Conservation (phyloP, 208 protist species). For the Borovskyia barvae region DNA sequence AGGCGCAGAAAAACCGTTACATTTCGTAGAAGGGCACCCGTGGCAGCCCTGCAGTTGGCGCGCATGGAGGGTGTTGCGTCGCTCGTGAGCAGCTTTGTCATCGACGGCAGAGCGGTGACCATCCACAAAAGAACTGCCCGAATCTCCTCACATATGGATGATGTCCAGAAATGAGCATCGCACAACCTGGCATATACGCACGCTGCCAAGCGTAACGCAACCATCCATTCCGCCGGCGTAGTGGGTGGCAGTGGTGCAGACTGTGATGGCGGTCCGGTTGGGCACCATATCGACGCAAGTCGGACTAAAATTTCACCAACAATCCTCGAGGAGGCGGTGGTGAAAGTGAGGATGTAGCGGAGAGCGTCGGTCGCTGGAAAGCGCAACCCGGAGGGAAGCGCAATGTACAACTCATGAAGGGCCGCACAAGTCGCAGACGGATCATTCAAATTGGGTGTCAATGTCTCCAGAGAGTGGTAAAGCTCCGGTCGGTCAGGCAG, state of each 20-base stretch:
- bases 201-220: conserved; percentile 19
- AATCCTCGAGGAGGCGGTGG: background rate
- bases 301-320: background rate
- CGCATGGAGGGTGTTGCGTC: conserved; percentile 9
- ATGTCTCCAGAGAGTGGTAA: conserved; percentile 4
- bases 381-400: conserved; percentile 23
- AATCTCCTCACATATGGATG: background rate
- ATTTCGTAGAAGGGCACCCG: conserved; percentile 21
- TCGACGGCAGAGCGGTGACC: background rate
- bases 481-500: conserved; percentile 7
- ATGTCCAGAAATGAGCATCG: background rate
- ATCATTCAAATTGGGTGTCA: background rate
- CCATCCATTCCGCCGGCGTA: conserved; percentile 21
- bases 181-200: conserved; percentile 13
- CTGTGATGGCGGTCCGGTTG: background rate
- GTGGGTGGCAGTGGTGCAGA: conserved; percentile 11
- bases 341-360: conserved; percentile 20
- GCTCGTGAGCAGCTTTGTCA: conserved; percentile 15
- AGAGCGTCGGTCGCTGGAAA: conserved; percentile 37
- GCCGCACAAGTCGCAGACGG: conserved; percentile 2
- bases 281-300: conserved; percentile 2
- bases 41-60: conserved; percentile 12
- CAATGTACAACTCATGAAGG: conserved; percentile 14
- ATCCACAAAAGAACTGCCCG: conserved; percentile 19
- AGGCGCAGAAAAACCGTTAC: conserved; percentile 3